Base-by-base conservation (phyloP, 441 rosid species). In the Melastoma candidum region DNA sequence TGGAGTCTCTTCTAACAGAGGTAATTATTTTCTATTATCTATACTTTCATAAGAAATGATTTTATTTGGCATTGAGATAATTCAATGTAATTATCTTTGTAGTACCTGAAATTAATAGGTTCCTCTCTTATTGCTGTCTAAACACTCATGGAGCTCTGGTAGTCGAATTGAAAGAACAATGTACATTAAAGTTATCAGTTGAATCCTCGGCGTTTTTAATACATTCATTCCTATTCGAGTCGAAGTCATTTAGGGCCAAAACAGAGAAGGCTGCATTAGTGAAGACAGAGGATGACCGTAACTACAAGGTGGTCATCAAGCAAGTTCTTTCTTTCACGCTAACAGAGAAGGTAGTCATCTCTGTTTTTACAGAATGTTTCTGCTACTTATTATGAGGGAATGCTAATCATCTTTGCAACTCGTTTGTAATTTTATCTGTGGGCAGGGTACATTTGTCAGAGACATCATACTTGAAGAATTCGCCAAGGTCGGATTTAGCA, bases 1-100 rank as follows among this genome's bases (percentile, higher is more conserved):
- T 92, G 61, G 96, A 92, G 63, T 92, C 95, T 67, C 71, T 92
- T 62, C 62, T 92, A 58, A 66, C 80, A 2, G 98, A 92, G 95
- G 98, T 88, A 65, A 57, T 17, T 53, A 65, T 58, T 54, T 63
- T 46, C 24, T 29, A 26, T 36, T 57, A 49, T 48, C 22, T 17
- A 17, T 17, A 17, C 11, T 43, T 9, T 59, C 14, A 46, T 60
- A 7, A 4, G 11, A 13, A 39, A 29, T 29, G 26, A 32, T 47
- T 6, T 52, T 46, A 22, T 13, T 44, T 26, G 12, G 44, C 10
- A 49, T 11, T 26, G 25, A 43, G 44, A 29, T 26, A 17, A 17
- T 17, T 17, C 22, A 17, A 17, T 17, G 22, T 17, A 17, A 17
- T 17, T 17, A 17, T 17, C 22, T 17, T 17, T 17, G 22, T 17